Evolutionary conservation across 1,139 yeast genomes (phyloP).

Genomic region (Lodderomyces oxycetoniae): DNA sequence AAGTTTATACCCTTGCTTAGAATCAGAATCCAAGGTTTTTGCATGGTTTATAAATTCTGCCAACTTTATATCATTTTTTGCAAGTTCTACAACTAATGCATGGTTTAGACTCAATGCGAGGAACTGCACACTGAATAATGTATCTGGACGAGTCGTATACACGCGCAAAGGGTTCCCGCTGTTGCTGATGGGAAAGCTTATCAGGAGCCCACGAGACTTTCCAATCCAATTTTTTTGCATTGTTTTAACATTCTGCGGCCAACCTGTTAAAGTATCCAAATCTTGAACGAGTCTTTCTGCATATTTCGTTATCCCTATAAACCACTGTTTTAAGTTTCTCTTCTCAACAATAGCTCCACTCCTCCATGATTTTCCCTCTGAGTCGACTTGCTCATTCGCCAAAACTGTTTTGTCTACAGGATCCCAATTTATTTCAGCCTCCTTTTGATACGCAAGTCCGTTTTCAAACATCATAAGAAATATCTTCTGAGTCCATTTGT

Average conservation of each 20-base stretch:
- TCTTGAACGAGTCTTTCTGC: constrained; percentile 66
- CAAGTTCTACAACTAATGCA: constrained; percentile 44
- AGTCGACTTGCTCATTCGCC: constrained; percentile 95
- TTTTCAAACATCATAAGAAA: constrained; percentile 67
- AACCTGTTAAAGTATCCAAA: constrained; percentile 51
- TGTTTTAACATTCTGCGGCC: constrained; percentile 86
- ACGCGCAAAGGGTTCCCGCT: constrained; percentile 36
- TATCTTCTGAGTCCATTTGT: constrained; percentile 87
- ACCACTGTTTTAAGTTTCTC: constrained; percentile 81
- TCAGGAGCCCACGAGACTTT: constrained; percentile 72
- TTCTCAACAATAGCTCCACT: constrained; percentile 94
- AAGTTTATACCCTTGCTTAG: constrained; percentile 63
- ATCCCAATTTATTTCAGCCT: constrained; percentile 95
- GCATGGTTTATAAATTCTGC: constrained; percentile 39
- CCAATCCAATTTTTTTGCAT: constrained; percentile 98
- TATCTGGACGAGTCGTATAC: constrained; percentile 89
- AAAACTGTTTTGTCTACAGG: constrained; percentile 91
- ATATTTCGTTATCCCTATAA: constrained; percentile 78
- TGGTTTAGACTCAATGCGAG: constrained; percentile 74
- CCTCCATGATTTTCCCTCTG: constrained; percentile 90
- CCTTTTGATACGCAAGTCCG: constrained; percentile 79
- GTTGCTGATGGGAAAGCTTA: constrained; percentile 37
- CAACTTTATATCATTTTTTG: constrained; percentile 37
- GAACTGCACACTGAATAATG: constrained; percentile 77
- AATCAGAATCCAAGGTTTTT: constrained; percentile 36